Conservation (phyloP, 352 stramenopile species). For the Phytophthora crassamura region DNA sequence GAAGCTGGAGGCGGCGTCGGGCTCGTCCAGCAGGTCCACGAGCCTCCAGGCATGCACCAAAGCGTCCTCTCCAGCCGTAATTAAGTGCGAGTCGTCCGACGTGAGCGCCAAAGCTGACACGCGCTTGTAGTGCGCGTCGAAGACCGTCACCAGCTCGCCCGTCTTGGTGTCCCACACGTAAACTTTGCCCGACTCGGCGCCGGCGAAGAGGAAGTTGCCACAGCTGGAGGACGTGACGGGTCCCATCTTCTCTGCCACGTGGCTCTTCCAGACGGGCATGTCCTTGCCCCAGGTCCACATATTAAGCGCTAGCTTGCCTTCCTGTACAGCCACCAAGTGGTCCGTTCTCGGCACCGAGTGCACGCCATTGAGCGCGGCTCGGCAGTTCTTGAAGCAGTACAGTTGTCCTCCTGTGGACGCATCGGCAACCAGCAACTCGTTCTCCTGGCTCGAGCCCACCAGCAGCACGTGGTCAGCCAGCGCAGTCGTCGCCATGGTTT, state of each 20-base stretch:
- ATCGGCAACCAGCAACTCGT: slow-evolving; percentile 68
- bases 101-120: slow-evolving; percentile 72
- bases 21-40: slow-evolving; percentile 71
- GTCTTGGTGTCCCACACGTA: slow-evolving; percentile 89
- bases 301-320: slow-evolving; percentile 71
- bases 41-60: slow-evolving; percentile 84
- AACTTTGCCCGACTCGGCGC: slow-evolving; percentile 80
- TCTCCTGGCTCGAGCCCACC: slow-evolving; percentile 71
- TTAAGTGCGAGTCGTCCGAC: slow-evolving; percentile 77
- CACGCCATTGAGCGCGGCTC: slow-evolving; percentile 55
- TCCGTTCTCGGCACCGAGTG: slow-evolving; percentile 67
- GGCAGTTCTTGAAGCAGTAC: slow-evolving; percentile 80
- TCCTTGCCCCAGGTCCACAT: slow-evolving; percentile 75
- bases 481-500: slow-evolving; percentile 47
- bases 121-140: slow-evolving; percentile 90
- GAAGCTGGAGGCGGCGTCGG: slow-evolving; percentile 61
- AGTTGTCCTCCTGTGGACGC: slow-evolving; percentile 67
- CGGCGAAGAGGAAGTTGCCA: slow-evolving; percentile 79
- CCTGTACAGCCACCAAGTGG: slow-evolving; percentile 72
- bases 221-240: slow-evolving; percentile 60
- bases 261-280: slow-evolving; percentile 75
- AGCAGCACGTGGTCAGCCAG: slow-evolving; percentile 71
- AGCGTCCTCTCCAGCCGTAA: slow-evolving; percentile 83
- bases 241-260: slow-evolving; percentile 80
- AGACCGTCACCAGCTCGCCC: slow-evolving; percentile 79